Conservation (phyloP, 306 rosid genomes). For the Heteromeles arbutifolia region DNA sequence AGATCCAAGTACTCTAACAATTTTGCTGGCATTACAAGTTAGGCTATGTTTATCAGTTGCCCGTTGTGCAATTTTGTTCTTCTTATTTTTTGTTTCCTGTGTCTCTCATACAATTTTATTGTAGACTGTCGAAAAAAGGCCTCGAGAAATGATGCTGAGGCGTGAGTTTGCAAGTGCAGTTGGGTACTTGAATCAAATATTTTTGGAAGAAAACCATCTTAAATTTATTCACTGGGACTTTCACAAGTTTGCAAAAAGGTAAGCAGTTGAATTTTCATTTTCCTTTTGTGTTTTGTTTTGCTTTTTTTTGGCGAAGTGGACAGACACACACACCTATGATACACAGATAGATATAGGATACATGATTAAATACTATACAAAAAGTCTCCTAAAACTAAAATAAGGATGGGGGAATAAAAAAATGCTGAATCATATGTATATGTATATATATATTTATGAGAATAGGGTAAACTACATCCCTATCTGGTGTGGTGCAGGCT, state of each 20-base stretch:
- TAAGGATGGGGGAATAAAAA: background rate
- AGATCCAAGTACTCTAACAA: no score
- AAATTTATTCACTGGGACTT: constrained; percentile 95
- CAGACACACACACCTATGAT: background rate
- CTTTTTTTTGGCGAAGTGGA: background rate
- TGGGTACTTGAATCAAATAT: constrained; percentile 80
- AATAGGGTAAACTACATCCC: background rate
- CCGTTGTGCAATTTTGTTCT: background rate
- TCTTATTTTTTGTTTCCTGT: background rate
- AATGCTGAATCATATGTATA: background rate
- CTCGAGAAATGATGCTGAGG: constrained; percentile 99
- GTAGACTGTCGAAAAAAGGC: constrained; percentile 92
- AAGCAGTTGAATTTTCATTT: background rate
- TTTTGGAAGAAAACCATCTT: constrained; percentile 68
- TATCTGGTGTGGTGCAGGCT: background rate
- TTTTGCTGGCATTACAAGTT: background rate
- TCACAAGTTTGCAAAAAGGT: constrained; percentile 96
- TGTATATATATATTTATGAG: background rate
- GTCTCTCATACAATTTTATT: constrained; percentile 26
- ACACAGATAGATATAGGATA: background rate
- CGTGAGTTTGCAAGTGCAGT: constrained; percentile 91
- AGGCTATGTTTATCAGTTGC: background rate
- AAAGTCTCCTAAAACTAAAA: background rate
- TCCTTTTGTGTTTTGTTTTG: background rate
- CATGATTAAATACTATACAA: background rate